Evolutionary conservation across 2,329 filamentous ascomycete species (phyloP).

Genomic region (Aspergillus sp.): DNA sequence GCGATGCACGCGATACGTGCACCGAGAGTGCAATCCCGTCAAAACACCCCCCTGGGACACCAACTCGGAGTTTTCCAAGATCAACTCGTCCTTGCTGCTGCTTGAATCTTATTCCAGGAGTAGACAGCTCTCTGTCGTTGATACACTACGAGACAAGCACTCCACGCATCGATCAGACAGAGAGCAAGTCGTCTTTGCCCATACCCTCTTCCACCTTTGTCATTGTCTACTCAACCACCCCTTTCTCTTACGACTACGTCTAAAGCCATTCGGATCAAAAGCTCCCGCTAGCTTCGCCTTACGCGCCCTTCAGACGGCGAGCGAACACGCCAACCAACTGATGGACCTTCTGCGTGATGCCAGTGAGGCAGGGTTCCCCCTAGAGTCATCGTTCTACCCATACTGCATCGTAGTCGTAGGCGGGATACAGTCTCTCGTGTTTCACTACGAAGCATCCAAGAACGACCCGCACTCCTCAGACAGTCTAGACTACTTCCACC

Average conservation of each 20-base stretch:
- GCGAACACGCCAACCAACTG: constrained; percentile 31
- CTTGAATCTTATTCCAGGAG: constrained; percentile 33
- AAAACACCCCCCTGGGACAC: constrained; percentile 37
- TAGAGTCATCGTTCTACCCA: constrained; percentile 33
- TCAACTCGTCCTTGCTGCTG: constrained; percentile 32
- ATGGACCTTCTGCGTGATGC: constrained; percentile 26
- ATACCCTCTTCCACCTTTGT: constrained; percentile 34
- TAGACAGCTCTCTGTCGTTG: constrained; percentile 18
- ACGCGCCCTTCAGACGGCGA: constrained; percentile 24
- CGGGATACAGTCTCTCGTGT: constrained; percentile 3
- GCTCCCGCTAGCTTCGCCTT: constrained; percentile 31
- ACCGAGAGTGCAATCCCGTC: constrained; percentile 22
- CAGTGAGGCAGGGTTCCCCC: constrained; percentile 17
- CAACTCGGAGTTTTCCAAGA: constrained; percentile 33
- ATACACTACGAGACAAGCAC: constrained; percentile 21
- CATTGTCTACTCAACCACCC: constrained; percentile 41
- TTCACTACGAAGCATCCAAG: neutral
- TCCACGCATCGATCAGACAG: neutral
- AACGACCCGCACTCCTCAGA: constrained; percentile 1
- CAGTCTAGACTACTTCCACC: constrained; percentile 16
- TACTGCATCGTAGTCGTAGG: constrained; percentile 34
- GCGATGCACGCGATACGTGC: constrained; percentile 30
- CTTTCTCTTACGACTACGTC: constrained; percentile 30
- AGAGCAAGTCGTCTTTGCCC: constrained; percentile 32
- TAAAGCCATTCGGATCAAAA: constrained; percentile 25